Conservation (phyloP, 2,329 filamentous ascomycete species). For the Alternaria gansuensis region DNA sequence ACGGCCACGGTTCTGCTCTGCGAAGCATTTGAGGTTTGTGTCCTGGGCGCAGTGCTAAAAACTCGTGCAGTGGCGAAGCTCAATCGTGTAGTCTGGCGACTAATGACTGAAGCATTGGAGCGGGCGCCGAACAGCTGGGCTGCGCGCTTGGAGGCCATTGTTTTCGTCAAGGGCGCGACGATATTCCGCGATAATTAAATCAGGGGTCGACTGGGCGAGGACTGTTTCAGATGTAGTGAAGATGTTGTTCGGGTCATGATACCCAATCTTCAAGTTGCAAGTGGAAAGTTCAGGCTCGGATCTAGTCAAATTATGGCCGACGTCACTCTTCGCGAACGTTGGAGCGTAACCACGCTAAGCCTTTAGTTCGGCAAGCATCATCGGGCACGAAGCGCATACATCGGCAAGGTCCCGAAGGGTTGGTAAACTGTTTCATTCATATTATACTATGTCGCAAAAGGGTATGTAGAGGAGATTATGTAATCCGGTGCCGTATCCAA, state of each 20-base stretch:
- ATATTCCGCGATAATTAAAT: not conserved
- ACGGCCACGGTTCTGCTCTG: not conserved
- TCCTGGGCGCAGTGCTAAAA: conserved; percentile 16
- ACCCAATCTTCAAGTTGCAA: conserved; percentile 8
- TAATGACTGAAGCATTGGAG: conserved; percentile 19
- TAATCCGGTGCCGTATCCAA: not conserved
- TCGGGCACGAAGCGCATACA: not conserved
- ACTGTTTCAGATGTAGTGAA: not conserved
- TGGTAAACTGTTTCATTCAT: not conserved
- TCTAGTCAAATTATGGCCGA: conserved; percentile 32
- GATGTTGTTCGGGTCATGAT: conserved; percentile 2
- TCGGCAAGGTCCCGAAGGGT: not conserved
- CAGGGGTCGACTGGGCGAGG: not conserved
- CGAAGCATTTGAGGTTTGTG: conserved; percentile 4
- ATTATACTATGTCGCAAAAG: not conserved
- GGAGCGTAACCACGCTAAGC: conserved; percentile 17
- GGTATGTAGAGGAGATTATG: not conserved
- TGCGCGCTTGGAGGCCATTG: conserved; percentile 35
- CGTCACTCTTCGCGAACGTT: conserved; percentile 33
- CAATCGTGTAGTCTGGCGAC: conserved; percentile 19
- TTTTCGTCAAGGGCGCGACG: not conserved
- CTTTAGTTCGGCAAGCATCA: conserved; percentile 7
- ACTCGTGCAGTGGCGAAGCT: conserved; percentile 17
- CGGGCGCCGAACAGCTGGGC: conserved; percentile 27
- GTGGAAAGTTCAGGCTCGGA: conserved; percentile 28